Base-by-base conservation (phyloP, 371 early-diverging fungal species). In the Polyrhizophydium stewartii region DNA sequence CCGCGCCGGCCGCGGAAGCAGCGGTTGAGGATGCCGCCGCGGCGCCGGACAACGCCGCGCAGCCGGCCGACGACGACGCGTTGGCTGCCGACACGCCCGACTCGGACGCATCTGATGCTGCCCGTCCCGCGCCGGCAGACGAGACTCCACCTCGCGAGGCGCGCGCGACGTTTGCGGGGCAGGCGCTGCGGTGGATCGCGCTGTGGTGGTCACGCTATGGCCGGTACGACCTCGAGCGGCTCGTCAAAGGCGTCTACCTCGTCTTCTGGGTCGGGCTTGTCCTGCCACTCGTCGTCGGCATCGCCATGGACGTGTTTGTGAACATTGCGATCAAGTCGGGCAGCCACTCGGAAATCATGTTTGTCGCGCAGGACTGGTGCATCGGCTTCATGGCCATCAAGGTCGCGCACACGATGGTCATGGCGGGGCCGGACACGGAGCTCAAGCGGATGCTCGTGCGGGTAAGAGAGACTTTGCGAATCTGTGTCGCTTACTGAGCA, bases 261-360 rank as follows among this genome's bases (percentile, higher is more conserved):
- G 55, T 53, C 19, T 51, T 66, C 50, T 66, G 64, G 61, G 68
- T 74, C 22, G 72, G 71, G 1, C 31, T 75, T 28, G 64, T 70
- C 10, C 58, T 75, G 12, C 78, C 78, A 1, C 61, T 70, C 21
- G 50, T 71, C 35, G 43, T 70, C 17, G 78, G 78, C 17, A 38
- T 73, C 31, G 37, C 73, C 2, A 69, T 78, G 30, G 68, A 73
- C 28, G n/a, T 75, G 21, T 78, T 76, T 62, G 58, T 79, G n/a
- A 61, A 76, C 21, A 47, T 63, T 12, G 66, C 70, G 33, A 49
- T 70, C 28, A 49, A 33, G 43, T n/a, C n/a, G 62, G 16, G 31
- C 58, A 31, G 56, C 63, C 51, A 55, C 24, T 47, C 67, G 12
- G 51, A 63, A 1, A 47, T 75, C 25, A 64, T 66, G 30, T 72